phyloP scores from a whole-genome alignment of 116 monocot genomes.

The Dioscorea cayenensis region DNA sequence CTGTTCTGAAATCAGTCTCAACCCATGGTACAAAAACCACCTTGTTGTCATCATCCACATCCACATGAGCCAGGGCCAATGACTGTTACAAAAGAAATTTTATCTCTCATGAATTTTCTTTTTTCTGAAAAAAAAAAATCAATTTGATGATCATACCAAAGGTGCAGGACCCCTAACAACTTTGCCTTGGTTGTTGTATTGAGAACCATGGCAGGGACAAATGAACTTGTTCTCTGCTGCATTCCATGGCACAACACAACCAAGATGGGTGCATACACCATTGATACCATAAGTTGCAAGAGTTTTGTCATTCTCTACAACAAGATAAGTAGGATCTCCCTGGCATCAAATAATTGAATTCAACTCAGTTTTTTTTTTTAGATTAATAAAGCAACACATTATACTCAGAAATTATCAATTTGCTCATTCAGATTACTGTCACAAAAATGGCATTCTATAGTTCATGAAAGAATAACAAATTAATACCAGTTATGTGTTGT shows the following conservation, averaged over 20 bases:
- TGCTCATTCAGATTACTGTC: too few relatives aligned
- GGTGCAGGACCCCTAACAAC: slow-evolving; percentile 94
- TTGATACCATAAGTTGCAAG: slow-evolving; percentile 85
- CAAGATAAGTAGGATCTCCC: slow-evolving; percentile 94
- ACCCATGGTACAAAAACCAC: slow-evolving; percentile 88
- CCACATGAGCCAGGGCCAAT: slow-evolving; percentile 78
- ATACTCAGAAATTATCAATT: too few relatives aligned
- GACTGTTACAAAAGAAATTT: slow-evolving; percentile 38
- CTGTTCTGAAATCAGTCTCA: slow-evolving; percentile 96
- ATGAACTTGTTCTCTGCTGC: slow-evolving; percentile 86
- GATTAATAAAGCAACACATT: too few relatives aligned
- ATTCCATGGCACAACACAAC: slow-evolving; percentile 94
- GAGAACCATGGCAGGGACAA: slow-evolving; percentile 97
- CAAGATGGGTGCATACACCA: slow-evolving; percentile 92
- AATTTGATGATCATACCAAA: slow-evolving; percentile 36
- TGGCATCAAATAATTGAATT: slow-evolving; percentile 14
- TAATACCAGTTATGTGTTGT: neutral
- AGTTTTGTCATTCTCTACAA: slow-evolving; percentile 70
- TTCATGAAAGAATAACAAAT: neutral
- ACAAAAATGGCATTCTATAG: too few relatives aligned
- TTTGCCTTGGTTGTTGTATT: slow-evolving; percentile 84
- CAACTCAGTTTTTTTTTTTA: too few relatives aligned
- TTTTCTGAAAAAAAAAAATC: neutral
- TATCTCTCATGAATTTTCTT: neutral
- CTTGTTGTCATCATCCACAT: slow-evolving; percentile 75